A percentile compares a stretch with the other conserved stretches of the same genome.
These are phyloP conservation scores for Cruciata laevipes DNA, from an alignment of 257 asterid genomes.

Conservation along the genomic window DNA sequence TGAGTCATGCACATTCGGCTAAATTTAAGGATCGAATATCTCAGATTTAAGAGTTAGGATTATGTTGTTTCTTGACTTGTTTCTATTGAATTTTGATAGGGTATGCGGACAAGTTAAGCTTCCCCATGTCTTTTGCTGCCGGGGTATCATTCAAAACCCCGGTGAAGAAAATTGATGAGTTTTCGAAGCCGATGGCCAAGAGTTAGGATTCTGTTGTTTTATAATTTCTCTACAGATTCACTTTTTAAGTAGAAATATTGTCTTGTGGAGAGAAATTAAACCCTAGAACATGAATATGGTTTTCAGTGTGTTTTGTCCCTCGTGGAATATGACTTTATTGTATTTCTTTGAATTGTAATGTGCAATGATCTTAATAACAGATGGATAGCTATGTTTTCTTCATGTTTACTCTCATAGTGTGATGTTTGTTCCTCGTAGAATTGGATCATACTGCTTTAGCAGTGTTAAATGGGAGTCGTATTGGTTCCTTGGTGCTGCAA, in stretches of 20 bases:
- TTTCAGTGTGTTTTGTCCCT: too few species aligned
- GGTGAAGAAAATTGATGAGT: slow-evolving; percentile 25
- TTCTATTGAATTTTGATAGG: slow-evolving; percentile 37
- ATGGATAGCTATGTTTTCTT: too few species aligned
- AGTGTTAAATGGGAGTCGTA: too few species aligned
- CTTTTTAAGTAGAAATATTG: not conserved
- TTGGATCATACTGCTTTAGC: too few species aligned
- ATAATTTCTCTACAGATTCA: not conserved
- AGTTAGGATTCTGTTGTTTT: too few species aligned
- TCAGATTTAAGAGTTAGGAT: not conserved
- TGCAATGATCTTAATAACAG: not conserved
- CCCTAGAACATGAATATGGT: not conserved
- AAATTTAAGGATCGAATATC: not conserved
- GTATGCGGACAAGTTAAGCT: slow-evolving; percentile 87
- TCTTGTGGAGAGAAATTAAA: too few species aligned
- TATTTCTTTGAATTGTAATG: not conserved
- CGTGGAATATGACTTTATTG: not conserved
- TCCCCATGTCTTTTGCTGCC: slow-evolving; percentile 91
- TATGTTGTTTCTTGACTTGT: not conserved
- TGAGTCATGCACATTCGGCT: not conserved
- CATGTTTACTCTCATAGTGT: not conserved
- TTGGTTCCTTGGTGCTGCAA: too few species aligned
- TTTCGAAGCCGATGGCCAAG: not conserved
- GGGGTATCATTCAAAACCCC: slow-evolving; percentile 62
- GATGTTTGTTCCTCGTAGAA: not conserved